A percentile compares a stretch with the other conserved stretches of the same genome.
phyloP scores from a whole-genome alignment of 345 rosid genomes.

The Salix purpurea region DNA sequence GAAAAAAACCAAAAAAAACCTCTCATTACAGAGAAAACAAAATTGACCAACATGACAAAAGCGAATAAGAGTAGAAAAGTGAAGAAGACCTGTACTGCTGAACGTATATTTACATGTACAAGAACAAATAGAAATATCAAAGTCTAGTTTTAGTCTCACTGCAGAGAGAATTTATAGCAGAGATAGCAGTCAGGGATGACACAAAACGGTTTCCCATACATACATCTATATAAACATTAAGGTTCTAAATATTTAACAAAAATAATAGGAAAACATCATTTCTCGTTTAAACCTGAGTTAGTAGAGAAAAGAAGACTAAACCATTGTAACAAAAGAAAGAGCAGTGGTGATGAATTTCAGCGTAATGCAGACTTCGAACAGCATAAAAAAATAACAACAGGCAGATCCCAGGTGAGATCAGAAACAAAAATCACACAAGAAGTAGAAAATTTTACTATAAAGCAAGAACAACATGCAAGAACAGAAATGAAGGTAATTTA shows the following conservation, averaged over 20 bases:
- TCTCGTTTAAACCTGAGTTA: neutral
- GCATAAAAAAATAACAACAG: neutral
- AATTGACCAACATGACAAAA: neutral
- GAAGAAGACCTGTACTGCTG: neutral
- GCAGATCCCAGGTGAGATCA: neutral
- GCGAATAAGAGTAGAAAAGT: neutral
- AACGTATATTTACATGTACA: neutral
- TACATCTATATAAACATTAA: neutral
- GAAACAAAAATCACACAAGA: neutral
- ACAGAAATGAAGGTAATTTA: neutral
- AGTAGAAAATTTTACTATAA: neutral
- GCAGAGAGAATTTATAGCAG: neutral
- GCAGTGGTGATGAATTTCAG: neutral
- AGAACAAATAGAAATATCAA: neutral
- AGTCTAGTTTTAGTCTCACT: neutral
- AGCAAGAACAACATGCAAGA: neutral
- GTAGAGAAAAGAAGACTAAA: neutral
- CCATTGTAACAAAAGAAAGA: neutral
- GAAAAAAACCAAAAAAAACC: no score
- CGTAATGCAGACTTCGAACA: slow-evolving; percentile 13
- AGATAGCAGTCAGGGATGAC: neutral
- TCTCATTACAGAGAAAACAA: neutral
- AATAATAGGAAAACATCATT: neutral
- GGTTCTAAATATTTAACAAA: neutral
- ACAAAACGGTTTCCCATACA: neutral